These are phyloP conservation scores for Pseudogymnoascus sp. DNA, from an alignment of 2,329 filamentous ascomycete genomes.

Conservation along the genomic window DNA sequence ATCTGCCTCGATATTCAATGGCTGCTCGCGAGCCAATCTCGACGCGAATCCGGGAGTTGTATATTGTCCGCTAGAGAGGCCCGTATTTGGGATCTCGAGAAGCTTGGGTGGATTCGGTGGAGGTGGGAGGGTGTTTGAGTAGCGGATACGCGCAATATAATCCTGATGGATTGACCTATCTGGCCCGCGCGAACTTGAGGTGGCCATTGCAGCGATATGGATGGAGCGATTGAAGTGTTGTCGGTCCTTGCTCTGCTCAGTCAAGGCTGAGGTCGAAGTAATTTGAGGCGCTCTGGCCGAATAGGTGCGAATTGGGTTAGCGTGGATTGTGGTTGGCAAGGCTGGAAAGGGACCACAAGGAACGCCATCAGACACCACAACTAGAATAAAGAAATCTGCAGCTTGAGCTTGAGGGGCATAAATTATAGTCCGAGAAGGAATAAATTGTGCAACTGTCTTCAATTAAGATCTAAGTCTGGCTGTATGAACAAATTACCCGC, in stretches of 20 bases:
- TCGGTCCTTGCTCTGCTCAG: neutral
- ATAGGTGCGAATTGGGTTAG: neutral
- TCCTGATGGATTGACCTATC: constrained; percentile 72
- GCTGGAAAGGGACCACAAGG: constrained; percentile 1
- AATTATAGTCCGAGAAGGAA: neutral
- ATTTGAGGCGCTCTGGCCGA: constrained; percentile 1
- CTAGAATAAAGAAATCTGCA: neutral
- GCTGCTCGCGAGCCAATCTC: constrained; percentile 80
- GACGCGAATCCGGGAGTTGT: constrained; percentile 86
- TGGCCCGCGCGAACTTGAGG: constrained; percentile 33
- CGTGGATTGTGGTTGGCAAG: neutral
- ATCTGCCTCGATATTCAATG: constrained; percentile 93
- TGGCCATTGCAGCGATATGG: constrained; percentile 29
- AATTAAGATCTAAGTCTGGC: neutral
- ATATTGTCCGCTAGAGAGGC: constrained; percentile 77
- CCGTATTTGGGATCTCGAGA: constrained; percentile 91
- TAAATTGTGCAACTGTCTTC: neutral
- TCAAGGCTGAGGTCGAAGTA: constrained; percentile 7
- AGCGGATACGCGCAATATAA: constrained; percentile 92
- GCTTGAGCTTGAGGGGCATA: neutral
- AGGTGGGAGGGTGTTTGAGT: constrained; percentile 89
- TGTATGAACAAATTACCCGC: neutral
- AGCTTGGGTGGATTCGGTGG: constrained; percentile 93
- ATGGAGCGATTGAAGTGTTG: neutral
- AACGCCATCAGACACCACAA: neutral